phyloP scores from a whole-genome alignment of 2,329 filamentous ascomycete genomes.

The Dryadomyces sulphureus region DNA sequence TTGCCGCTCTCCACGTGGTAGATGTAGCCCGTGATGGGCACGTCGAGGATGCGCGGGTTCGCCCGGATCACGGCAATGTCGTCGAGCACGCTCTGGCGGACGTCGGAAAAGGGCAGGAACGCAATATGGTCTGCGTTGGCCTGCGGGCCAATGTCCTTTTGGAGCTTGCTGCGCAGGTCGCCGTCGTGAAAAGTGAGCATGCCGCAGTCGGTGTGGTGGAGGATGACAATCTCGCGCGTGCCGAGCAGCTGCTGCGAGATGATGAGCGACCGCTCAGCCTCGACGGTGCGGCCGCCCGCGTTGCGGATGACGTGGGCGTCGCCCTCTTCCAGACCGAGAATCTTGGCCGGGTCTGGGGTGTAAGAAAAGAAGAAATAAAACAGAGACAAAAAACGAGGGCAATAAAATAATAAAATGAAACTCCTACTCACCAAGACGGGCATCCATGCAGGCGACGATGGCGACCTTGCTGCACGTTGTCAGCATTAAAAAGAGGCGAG shows the following conservation, averaged over 20 bases:
- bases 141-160: slow-evolving; percentile 36
- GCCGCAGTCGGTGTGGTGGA: slow-evolving; percentile 63
- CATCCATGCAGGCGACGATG: slow-evolving; percentile 66
- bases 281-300: slow-evolving; percentile 49
- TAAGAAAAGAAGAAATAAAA: not conserved
- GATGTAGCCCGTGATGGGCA: slow-evolving; percentile 56
- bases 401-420: not conserved
- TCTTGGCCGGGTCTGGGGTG: slow-evolving; percentile 41
- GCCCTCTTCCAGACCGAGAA: slow-evolving; percentile 59
- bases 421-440: slow-evolving; percentile 30
- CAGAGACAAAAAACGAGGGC: not conserved
- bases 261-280: slow-evolving; percentile 61
- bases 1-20: slow-evolving; percentile 12
- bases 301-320: slow-evolving; percentile 72
- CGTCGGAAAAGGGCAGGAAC: slow-evolving; percentile 52
- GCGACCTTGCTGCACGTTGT: slow-evolving; percentile 12
- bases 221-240: slow-evolving; percentile 59
- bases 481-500: slow-evolving; percentile 12
- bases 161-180: slow-evolving; percentile 35
- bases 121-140: slow-evolving; percentile 28
- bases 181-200: slow-evolving; percentile 56
- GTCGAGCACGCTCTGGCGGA: slow-evolving; percentile 48
- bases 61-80: slow-evolving; percentile 50
- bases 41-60: slow-evolving; percentile 45
- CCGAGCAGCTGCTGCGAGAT: slow-evolving; percentile 70